phyloP scores from a whole-genome alignment of 2,329 filamentous ascomycete species.

The Botrytis cinerea region DNA sequence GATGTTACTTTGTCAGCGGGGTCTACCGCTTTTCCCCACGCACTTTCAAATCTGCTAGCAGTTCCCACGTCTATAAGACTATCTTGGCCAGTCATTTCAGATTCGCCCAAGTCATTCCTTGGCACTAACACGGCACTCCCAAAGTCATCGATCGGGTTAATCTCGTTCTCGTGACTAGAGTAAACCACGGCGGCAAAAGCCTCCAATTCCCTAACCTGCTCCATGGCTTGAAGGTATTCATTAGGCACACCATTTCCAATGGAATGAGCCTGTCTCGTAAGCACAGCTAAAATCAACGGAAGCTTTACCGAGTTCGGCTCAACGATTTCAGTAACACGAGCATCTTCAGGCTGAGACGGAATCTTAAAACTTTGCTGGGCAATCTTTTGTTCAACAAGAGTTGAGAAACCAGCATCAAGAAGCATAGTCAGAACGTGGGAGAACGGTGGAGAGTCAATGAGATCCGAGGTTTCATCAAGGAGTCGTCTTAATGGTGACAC shows the following conservation, averaged over 20 bases:
- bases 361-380: conserved; percentile 76
- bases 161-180: conserved; percentile 77
- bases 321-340: conserved; percentile 53
- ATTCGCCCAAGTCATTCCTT: conserved; percentile 28
- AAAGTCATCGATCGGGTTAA: conserved; percentile 44
- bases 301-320: conserved; percentile 65
- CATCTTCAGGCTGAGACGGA: conserved; percentile 42
- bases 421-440: conserved; percentile 81
- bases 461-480: conserved; percentile 91
- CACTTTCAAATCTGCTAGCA: conserved; percentile 61
- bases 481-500: conserved; percentile 67
- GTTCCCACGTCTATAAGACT: conserved; percentile 57
- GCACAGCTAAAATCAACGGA: conserved; percentile 84
- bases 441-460: conserved; percentile 92
- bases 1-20: conserved; percentile 34
- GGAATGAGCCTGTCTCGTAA: conserved; percentile 85
- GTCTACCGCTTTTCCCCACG: conserved; percentile 66
- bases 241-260: conserved; percentile 79
- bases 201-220: conserved; percentile 73
- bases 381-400: conserved; percentile 80
- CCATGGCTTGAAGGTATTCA: conserved; percentile 73
- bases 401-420: conserved; percentile 83
- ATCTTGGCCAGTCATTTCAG: conserved; percentile 44
- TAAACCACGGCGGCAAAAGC: conserved; percentile 87
- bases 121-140: conserved; percentile 28